A percentile compares a stretch with the other conserved stretches of the same genome.
Conservation (phyloP, 2,329 filamentous ascomycete species). For the Gremmenia infestans region DNA sequence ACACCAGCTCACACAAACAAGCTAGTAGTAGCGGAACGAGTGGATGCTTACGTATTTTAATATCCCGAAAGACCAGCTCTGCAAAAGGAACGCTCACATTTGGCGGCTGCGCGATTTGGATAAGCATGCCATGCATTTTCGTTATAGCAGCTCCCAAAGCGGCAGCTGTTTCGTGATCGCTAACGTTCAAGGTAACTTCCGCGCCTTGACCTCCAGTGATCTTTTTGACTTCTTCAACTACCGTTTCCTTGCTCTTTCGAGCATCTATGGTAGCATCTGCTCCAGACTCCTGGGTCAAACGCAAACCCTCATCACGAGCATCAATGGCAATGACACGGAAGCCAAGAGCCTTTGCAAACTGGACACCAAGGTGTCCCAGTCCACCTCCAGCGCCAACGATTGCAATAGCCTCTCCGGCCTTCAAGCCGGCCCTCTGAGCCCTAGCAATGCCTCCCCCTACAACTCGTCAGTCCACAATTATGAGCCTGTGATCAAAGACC, state of each 20-base stretch:
- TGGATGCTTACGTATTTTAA: conserved; percentile 34
- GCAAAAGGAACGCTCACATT: conserved; percentile 36
- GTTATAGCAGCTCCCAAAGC: conserved; percentile 50
- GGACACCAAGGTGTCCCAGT: conserved; percentile 47
- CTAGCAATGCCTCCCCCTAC: conserved; percentile 37
- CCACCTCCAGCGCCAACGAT: conserved; percentile 47
- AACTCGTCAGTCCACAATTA: conserved; percentile 40
- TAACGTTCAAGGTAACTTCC: conserved; percentile 48
- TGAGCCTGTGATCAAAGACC: conserved; percentile 18
- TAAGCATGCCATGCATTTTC: conserved; percentile 52
- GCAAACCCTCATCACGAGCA: conserved; percentile 48
- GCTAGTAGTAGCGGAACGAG: too few species aligned
- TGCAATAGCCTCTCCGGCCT: conserved; percentile 35
- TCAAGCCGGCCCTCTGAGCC: conserved; percentile 30
- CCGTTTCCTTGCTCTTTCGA: conserved; percentile 40
- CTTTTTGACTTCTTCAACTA: conserved; percentile 42
- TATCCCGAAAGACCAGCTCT: conserved; percentile 50
- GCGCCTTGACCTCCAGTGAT: conserved; percentile 46
- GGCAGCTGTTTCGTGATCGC: conserved; percentile 46
- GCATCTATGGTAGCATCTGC: conserved; percentile 51
- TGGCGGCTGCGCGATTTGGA: conserved; percentile 52
- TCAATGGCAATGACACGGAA: conserved; percentile 49
- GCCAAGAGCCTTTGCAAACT: conserved; percentile 46
- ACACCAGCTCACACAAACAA: too few species aligned
- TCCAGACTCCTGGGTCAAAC: conserved; percentile 41